These are phyloP conservation scores for Spergularia bocconei DNA, from an alignment of 148 eudicot genomes.

Conservation along the genomic window DNA sequence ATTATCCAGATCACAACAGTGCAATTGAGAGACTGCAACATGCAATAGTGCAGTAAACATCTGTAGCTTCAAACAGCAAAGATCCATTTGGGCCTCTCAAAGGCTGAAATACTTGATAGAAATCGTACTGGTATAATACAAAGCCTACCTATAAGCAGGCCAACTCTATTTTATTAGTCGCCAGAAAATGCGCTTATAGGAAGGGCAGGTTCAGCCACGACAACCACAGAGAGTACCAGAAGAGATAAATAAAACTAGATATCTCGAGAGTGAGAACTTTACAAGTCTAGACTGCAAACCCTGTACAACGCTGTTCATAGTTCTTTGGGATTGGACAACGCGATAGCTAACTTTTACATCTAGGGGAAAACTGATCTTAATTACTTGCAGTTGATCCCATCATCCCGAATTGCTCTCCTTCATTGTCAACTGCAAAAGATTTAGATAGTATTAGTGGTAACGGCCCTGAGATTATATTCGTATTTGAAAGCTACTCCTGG, in stretches of 20 bases:
- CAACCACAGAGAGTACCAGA: background rate
- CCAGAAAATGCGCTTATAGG: background rate
- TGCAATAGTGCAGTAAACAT: too few species aligned
- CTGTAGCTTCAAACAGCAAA: background rate
- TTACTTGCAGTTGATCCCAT: slow-evolving; percentile 10
- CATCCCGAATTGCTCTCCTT: slow-evolving; percentile 12
- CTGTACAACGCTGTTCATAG: slow-evolving; percentile 26
- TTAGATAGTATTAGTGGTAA: background rate
- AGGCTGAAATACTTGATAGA: slow-evolving; percentile 2
- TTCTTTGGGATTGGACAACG: slow-evolving; percentile 7
- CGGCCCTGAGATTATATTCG: background rate
- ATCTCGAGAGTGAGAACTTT: background rate
- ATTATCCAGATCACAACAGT: too few species aligned
- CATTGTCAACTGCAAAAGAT: slow-evolving; percentile 27
- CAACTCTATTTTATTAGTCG: background rate
- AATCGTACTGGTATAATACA: background rate
- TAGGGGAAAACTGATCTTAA: slow-evolving; percentile 11
- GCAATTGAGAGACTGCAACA: too few species aligned
- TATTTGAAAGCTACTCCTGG: background rate
- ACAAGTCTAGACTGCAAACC: background rate
- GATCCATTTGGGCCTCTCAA: background rate
- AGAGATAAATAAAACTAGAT: background rate
- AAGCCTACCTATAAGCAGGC: background rate
- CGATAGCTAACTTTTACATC: slow-evolving; percentile 7
- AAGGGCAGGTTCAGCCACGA: slow-evolving; percentile 8